Percentiles rank a stretch among this genome's conserved stretches.
Conservation (phyloP, 2,329 filamentous ascomycete species). For the Sclerotinia subarctica region DNA sequence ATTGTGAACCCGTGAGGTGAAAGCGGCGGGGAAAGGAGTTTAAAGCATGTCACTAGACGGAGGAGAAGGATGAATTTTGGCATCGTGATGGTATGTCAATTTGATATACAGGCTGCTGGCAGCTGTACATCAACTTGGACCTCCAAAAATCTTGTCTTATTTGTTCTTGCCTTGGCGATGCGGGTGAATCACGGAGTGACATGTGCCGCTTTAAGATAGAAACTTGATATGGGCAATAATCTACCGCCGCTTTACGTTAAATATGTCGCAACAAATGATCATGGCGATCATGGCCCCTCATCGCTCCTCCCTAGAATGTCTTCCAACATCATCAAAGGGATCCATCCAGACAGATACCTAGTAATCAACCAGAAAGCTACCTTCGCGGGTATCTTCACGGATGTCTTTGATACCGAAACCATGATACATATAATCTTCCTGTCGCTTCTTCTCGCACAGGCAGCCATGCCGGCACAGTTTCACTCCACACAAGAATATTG, state of each 20-base stretch:
- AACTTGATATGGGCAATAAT: not conserved
- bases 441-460: not conserved
- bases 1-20: not conserved
- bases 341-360: not conserved
- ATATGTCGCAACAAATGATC: no score
- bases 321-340: not conserved
- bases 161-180: not conserved
- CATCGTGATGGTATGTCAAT: no score
- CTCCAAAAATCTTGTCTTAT: not conserved
- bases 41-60: not conserved
- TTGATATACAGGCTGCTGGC: no score
- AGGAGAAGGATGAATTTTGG: not conserved
- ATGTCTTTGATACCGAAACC: not conserved
- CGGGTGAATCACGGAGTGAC: not conserved
- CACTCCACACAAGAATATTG: not conserved
- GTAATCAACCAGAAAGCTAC: not conserved
- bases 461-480: not conserved
- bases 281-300: not conserved
- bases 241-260: not conserved
- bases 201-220: not conserved
- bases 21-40: no score
- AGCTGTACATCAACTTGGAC: no score
- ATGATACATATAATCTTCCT: not conserved
- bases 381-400: not conserved
- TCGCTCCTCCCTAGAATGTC: not conserved